Evolutionary conservation across 2,329 filamentous ascomycete genomes (phyloP).

Genomic region (Microsporum canis): DNA sequence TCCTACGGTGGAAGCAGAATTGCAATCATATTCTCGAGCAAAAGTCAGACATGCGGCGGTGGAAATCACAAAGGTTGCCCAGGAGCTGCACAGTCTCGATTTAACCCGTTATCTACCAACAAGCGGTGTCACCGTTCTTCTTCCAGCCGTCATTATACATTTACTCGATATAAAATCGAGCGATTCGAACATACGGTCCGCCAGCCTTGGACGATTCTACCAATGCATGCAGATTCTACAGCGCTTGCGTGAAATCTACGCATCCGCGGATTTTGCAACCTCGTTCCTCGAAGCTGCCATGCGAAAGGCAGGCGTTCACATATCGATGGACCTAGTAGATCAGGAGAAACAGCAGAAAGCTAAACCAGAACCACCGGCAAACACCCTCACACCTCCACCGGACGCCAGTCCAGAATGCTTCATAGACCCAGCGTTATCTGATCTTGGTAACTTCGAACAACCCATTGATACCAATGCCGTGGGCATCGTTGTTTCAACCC

Average conservation of each 20-base stretch:
- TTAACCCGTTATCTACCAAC: constrained; percentile 75
- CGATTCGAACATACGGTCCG: constrained; percentile 57
- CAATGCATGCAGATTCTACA: constrained; percentile 90
- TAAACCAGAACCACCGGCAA: constrained; percentile 10
- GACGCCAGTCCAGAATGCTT: constrained; percentile 26
- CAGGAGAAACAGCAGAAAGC: background rate
- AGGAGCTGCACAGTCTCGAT: constrained; percentile 59
- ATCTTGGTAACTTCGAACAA: constrained; percentile 14
- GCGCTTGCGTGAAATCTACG: constrained; percentile 75
- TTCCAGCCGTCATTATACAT: constrained; percentile 89
- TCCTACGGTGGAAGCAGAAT: constrained; percentile 48
- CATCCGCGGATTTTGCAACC: constrained; percentile 90
- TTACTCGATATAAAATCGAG: constrained; percentile 83
- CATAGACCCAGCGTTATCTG: background rate
- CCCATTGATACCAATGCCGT: background rate
- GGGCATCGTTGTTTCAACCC: constrained; percentile 28
- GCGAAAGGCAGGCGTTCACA: constrained; percentile 69
- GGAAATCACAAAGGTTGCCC: constrained; percentile 74
- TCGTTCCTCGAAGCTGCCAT: constrained; percentile 89
- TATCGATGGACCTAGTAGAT: constrained; percentile 35
- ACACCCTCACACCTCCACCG: constrained; percentile 32
- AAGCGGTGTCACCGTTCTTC: constrained; percentile 77
- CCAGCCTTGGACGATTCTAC: constrained; percentile 69
- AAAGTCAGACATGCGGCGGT: constrained; percentile 74
- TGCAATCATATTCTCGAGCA: constrained; percentile 70